Evolutionary conservation across 2,329 filamentous ascomycete genomes (phyloP).

Genomic region (Cladosporium sp.): DNA sequence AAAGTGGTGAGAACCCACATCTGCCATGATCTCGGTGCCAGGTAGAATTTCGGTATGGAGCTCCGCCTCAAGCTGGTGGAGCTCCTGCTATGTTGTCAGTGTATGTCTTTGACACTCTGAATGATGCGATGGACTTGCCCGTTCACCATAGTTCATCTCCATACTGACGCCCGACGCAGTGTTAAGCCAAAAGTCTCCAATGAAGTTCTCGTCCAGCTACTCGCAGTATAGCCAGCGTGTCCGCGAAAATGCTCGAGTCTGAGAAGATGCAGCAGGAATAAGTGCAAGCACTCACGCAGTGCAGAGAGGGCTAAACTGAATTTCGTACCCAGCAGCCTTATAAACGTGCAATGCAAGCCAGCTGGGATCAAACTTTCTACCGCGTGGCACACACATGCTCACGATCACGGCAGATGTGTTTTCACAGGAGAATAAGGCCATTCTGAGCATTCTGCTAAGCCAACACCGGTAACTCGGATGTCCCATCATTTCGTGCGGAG

Average conservation of each 20-base stretch:
- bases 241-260: no score
- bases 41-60: constrained; percentile 51
- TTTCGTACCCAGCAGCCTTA: no score
- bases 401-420: background rate
- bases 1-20: constrained; percentile 60
- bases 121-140: constrained; percentile 23
- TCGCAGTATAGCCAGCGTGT: no score
- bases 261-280: no score
- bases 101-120: constrained; percentile 15
- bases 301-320: no score
- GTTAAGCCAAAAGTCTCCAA: no score
- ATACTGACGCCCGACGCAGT: constrained; percentile 28
- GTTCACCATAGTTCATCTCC: constrained; percentile 47
- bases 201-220: no score
- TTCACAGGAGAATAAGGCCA: background rate
- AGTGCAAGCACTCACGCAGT: no score
- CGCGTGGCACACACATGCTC: background rate
- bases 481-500: background rate
- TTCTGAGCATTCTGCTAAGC: background rate
- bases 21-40: constrained; percentile 56
- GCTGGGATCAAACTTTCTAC: background rate
- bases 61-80: constrained; percentile 46
- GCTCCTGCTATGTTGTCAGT: constrained; percentile 31
- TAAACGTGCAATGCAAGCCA: no score
- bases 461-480: background rate